Conservation (phyloP, 768 basidiomycete species). For the Suillus paluster region DNA sequence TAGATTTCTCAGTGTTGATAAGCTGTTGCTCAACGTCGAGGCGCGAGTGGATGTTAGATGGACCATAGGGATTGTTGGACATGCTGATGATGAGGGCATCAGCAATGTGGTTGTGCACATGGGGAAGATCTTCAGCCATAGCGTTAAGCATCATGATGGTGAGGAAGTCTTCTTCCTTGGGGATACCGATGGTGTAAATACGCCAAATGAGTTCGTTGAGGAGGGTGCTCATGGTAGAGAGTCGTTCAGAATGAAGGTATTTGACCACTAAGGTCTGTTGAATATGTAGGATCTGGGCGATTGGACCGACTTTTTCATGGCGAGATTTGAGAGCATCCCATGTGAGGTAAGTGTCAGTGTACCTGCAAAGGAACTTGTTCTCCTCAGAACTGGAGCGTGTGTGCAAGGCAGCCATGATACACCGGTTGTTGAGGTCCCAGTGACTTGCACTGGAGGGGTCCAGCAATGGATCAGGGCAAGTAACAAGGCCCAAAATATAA, state of each 20-base stretch:
- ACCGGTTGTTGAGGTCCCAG: conserved; percentile 14
- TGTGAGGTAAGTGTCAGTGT: background rate
- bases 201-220: conserved; percentile 16
- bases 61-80: background rate
- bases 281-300: conserved; percentile 23
- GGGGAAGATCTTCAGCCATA: conserved; percentile 9
- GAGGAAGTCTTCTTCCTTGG: no score
- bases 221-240: conserved; percentile 5
- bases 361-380: background rate
- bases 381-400: background rate
- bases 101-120: conserved; percentile 15
- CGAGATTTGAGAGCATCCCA: conserved; percentile 18
- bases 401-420: conserved; percentile 8
- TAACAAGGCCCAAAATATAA: background rate
- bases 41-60: background rate
- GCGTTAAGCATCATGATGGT: no score
- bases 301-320: conserved; percentile 22
- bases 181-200: conserved; percentile 22
- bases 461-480: background rate
- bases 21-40: conserved; percentile 9
- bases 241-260: conserved; percentile 7
- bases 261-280: conserved; percentile 17
- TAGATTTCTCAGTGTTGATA: background rate
- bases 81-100: conserved; percentile 1
- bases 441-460: background rate